Base-by-base conservation (phyloP, 441 rosid genomes). In the Pelargonium australe region DNA sequence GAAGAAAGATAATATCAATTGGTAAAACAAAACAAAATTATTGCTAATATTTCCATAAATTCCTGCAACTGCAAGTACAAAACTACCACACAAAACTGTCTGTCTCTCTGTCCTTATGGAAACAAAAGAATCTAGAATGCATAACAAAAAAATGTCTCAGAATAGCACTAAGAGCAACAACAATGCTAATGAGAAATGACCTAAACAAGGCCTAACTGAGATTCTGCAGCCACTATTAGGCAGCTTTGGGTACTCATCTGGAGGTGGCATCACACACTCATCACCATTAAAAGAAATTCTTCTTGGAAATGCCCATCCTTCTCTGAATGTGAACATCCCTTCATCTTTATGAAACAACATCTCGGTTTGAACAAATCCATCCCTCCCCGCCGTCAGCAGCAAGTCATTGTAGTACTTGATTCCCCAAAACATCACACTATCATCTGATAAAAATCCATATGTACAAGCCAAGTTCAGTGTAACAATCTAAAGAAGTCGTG, bases 201-300 rank as follows among this genome's bases (percentile, higher is more conserved):
- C 58, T 6, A 14, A 60, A 60, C 12, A 23, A 60, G 53, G 19
- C 20, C 58, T 53, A n/a, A 14, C 58, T 37, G 53, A 12, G 14
- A 7, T 6, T 41, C 67, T 34, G 25, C 20, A 3, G 10, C 47
- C 51, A 64, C 47, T 40, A 12, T 74, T 87, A 2, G 98, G 98
- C 5, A 93, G 82, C 63, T 75, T 78, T 0, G 98, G 97, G 64
- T 81, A 94, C 13, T 82, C 80, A 74, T 87, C 96, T 0, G 95
- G 95, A 37, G 79, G 82, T 7, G 98, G 97, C 97, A 94, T 89
- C 1, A 88, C 96, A 70, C 98, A 94, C 65, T 89, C 91, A 75
- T 91, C 95, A 0, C 98, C 98, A 70, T 91, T 84, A 63, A 91
- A 94, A 28, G 81, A 69, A 66, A 91, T 82, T 65, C 89, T 88